Evolutionary conservation across 2,329 filamentous ascomycete genomes (phyloP).

Genomic region (Pochonia chlamydosporia): DNA sequence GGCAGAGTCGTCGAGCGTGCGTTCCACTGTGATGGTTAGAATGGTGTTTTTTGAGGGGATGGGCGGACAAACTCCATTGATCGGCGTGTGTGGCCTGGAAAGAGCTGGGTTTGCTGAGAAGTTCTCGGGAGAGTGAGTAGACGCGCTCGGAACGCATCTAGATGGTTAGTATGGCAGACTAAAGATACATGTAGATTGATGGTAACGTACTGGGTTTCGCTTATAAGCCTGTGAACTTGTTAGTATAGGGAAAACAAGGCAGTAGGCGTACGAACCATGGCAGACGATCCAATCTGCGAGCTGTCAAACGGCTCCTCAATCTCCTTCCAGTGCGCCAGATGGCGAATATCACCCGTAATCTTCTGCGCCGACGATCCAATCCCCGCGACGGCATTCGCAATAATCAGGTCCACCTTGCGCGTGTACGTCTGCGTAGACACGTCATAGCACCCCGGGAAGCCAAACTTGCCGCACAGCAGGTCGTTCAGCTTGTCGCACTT

Average conservation of each 20-base stretch:
- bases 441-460: slow-evolving; percentile 43
- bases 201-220: slow-evolving; percentile 11
- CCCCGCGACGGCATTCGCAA: slow-evolving; percentile 75
- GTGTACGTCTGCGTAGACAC: slow-evolving; percentile 65
- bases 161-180: slow-evolving; percentile 31
- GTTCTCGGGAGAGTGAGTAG: too few species aligned
- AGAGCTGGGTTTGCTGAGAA: slow-evolving; percentile 13
- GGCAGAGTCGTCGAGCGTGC: slow-evolving; percentile 71
- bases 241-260: slow-evolving; percentile 24
- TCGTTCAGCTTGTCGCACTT: slow-evolving; percentile 51
- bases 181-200: slow-evolving; percentile 20
- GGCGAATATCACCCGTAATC: slow-evolving; percentile 69
- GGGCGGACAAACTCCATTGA: slow-evolving; percentile 3
- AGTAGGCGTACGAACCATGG: background rate
- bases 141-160: background rate
- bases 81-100: slow-evolving; percentile 21
- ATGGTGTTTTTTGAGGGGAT: slow-evolving; percentile 21
- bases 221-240: slow-evolving; percentile 16
- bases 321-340: slow-evolving; percentile 72
- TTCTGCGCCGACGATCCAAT: slow-evolving; percentile 70
- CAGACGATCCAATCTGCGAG: slow-evolving; percentile 62
- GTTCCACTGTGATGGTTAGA: slow-evolving; percentile 47
- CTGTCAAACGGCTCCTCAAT: slow-evolving; percentile 80
- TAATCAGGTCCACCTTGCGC: slow-evolving; percentile 73
- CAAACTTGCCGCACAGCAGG: slow-evolving; percentile 48